A percentile compares a stretch with the other conserved stretches of the same genome.
Conservation (phyloP, 257 asterid genomes). For the Solanum lycopersicoides region DNA sequence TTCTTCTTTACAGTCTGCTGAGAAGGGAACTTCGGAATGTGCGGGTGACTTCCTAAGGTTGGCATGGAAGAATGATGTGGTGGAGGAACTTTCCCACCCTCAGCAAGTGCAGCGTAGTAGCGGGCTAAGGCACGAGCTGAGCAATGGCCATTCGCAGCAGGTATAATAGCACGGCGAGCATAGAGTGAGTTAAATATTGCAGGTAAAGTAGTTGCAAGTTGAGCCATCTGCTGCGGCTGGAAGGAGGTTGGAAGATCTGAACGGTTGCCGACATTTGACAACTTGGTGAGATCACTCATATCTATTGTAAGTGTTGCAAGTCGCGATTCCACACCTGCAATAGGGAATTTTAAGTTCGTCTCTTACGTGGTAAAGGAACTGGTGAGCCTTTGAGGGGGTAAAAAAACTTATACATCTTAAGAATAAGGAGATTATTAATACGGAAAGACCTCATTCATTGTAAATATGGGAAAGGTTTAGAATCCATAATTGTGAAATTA, state of each 20-base stretch:
- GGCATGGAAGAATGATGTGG: slow-evolving; percentile 61
- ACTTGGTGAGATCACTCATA: slow-evolving; percentile 55
- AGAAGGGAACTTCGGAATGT: slow-evolving; percentile 57
- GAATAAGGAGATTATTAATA: neutral
- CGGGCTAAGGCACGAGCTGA: slow-evolving; percentile 98
- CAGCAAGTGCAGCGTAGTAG: slow-evolving; percentile 88
- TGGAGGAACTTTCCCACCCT: slow-evolving; percentile 54
- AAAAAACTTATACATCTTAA: neutral
- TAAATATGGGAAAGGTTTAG: neutral
- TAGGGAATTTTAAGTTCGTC: neutral
- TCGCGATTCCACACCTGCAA: slow-evolving; percentile 87
- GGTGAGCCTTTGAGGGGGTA: neutral
- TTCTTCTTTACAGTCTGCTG: slow-evolving; percentile 32
- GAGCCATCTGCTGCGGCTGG: slow-evolving; percentile 47
- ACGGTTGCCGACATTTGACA: slow-evolving; percentile 37
- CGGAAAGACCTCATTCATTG: neutral
- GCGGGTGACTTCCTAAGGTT: slow-evolving; percentile 65
- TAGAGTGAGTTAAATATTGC: slow-evolving; percentile 64
- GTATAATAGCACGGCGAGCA: slow-evolving; percentile 81
- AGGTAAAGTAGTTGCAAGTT: slow-evolving; percentile 54
- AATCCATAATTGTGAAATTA: neutral
- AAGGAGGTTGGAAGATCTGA: slow-evolving; percentile 62
- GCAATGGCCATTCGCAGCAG: slow-evolving; percentile 92
- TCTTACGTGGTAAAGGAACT: neutral
- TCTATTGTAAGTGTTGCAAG: slow-evolving; percentile 86